Evolutionary conservation across 768 basidiomycete species (phyloP).

Genomic region (Podaxis sp.): DNA sequence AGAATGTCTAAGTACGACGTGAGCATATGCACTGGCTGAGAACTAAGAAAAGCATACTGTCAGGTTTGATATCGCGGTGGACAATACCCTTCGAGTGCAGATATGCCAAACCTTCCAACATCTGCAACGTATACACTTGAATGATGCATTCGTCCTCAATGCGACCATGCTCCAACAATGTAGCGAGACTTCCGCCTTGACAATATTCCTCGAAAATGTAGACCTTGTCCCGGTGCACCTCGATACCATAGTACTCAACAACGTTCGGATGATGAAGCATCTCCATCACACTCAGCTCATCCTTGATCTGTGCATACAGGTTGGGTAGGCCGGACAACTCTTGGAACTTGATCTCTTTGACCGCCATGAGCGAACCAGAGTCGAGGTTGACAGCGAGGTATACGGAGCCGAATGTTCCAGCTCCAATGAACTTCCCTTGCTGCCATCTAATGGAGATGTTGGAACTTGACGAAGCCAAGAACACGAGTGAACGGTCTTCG

Average conservation of each 20-base stretch:
- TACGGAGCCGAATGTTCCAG: constrained; percentile 99
- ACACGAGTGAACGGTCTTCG: constrained; percentile 91
- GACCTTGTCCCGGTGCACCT: constrained; percentile 97
- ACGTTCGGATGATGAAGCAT: constrained; percentile 97
- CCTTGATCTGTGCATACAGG: constrained; percentile 89
- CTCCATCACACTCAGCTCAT: constrained; percentile 97
- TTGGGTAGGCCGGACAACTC: constrained; percentile 87
- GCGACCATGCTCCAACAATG: constrained; percentile 86
- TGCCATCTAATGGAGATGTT: constrained; percentile 98
- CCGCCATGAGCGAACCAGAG: constrained; percentile 95
- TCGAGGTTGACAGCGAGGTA: constrained; percentile 97
- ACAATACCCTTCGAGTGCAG: constrained; percentile 90
- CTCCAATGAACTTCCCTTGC: constrained; percentile 96
- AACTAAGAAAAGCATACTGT: constrained; percentile 62
- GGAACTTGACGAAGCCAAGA: constrained; percentile 92
- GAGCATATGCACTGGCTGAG: neutral
- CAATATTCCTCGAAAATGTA: constrained; percentile 99
- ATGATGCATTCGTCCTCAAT: constrained; percentile 97
- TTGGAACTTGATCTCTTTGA: constrained; percentile 98
- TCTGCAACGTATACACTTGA: constrained; percentile 95
- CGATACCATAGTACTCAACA: constrained; percentile 98
- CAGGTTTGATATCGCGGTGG: constrained; percentile 97
- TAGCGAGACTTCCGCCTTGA: constrained; percentile 89
- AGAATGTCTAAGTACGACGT: constrained; percentile 71
- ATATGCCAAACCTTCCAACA: constrained; percentile 92